Base-by-base conservation (phyloP, 1,139 yeast species). In the Geotrichum macrosporum region DNA sequence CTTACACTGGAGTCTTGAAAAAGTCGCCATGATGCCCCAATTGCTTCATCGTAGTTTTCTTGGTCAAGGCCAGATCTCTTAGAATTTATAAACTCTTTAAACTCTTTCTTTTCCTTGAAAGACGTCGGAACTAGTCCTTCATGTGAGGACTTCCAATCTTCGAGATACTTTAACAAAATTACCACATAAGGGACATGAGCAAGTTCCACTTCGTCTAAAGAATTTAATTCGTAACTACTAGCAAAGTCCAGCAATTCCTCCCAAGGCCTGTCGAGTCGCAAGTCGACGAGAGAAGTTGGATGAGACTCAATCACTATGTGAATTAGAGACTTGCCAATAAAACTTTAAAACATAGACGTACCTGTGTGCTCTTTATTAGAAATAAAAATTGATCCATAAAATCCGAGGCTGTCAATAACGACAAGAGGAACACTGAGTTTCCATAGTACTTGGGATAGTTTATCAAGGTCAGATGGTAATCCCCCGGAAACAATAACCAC, bases 191-290 rank as follows among this genome's bases (percentile, higher is more conserved):
- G 97, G 1, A 87, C 74, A 57, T 83, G 82, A 0, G 86, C 77
- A 50, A 79, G 78, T 16, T 77, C 80, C 3, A 71, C 70, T 35
- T 74, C 76, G 44, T 71, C 73, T 50, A 82, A 55, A 0, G 53
- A 37, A 1, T 69, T 70, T 19, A 84, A 58, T 40, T 80, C 75
- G 45, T 81, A 68, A 1, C 75, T 63, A 48, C 77, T 75, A 8
- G 78, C 73, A 57, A 72, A 80, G 0, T 65, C 65, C 35, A 66
- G 64, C n/a, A 89, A 66, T 55, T 84, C 87, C 0, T 72, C 68
- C 96, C 96, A 92, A 1, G 95, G 92, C 3, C 61, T 53, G 51
- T 81, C 83, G 3, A 89, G 67, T 43, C 96, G 69, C 48, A 89
- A 68, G 57, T 87, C 96, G 31, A 74, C 78, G 3, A 81, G 62